phyloP scores from a whole-genome alignment of 305 asterid species.

The Fraxinus velutina region DNA sequence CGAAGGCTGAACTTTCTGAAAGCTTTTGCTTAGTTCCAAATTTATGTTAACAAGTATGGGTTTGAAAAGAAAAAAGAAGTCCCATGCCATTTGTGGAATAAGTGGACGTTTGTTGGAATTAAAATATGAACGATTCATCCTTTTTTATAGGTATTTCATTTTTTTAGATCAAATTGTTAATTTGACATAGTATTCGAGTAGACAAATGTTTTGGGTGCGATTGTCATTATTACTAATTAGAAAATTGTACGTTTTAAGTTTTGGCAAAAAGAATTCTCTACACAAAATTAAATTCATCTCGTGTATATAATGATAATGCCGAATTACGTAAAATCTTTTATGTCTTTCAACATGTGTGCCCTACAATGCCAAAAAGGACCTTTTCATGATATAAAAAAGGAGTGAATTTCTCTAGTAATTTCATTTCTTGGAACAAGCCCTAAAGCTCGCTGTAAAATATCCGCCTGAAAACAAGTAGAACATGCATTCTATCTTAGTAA shows the following conservation, averaged over 20 bases:
- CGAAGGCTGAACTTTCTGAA: not conserved
- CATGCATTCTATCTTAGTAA: slow-evolving; percentile 31
- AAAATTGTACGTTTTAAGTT: not conserved
- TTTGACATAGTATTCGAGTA: not conserved
- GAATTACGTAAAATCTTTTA: not conserved
- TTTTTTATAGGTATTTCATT: not conserved
- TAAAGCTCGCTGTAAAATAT: slow-evolving; percentile 21
- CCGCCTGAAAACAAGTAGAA: slow-evolving; percentile 22
- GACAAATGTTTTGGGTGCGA: not conserved
- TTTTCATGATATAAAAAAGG: slow-evolving; percentile 40
- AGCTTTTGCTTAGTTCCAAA: not conserved
- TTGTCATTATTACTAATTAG: not conserved
- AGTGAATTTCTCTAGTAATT: slow-evolving; percentile 50
- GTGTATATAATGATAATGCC: not conserved
- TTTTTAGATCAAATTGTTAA: not conserved
- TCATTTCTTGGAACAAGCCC: slow-evolving; percentile 34
- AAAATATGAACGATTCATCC: not conserved
- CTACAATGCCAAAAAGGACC: slow-evolving; percentile 60
- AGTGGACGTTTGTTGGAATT: not conserved
- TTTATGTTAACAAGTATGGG: not conserved
- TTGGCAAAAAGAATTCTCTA: not conserved
- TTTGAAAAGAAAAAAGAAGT: not conserved
- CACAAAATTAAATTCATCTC: not conserved
- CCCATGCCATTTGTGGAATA: not conserved
- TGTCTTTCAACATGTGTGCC: slow-evolving; percentile 18